phyloP scores from a whole-genome alignment of 306 rosid genomes.

The Citrullus colocynthis region DNA sequence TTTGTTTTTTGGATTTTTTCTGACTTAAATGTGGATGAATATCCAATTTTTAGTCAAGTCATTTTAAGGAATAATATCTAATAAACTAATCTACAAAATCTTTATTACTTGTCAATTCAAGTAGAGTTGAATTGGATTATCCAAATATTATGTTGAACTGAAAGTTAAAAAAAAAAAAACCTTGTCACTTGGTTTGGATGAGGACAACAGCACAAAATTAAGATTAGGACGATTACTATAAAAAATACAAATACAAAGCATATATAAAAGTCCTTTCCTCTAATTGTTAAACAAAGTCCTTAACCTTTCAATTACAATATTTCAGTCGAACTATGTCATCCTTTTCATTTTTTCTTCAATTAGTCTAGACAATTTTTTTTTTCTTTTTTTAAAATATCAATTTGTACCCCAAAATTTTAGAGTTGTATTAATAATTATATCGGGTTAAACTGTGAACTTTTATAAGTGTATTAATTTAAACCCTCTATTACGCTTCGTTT shows the following conservation, averaged over 20 bases:
- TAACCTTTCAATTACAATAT: neutral
- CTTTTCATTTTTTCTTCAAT: neutral
- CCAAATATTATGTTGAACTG: too few species aligned
- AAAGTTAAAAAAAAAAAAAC: too few species aligned
- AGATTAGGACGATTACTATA: neutral
- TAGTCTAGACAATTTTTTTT: too few species aligned
- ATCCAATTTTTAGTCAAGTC: neutral
- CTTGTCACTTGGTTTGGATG: neutral
- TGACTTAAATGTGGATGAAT: neutral
- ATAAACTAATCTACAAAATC: neutral
- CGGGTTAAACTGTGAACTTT: too few species aligned
- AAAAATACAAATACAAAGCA: neutral
- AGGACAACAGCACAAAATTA: neutral
- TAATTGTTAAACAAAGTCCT: neutral
- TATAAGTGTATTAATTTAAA: too few species aligned
- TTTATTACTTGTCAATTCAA: too few species aligned
- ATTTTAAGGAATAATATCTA: neutral
- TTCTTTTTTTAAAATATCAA: too few species aligned
- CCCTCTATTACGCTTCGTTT: too few species aligned
- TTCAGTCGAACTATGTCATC: neutral
- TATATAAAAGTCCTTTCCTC: neutral
- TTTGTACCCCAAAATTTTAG: too few species aligned
- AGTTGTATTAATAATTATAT: too few species aligned
- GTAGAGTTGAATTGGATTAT: too few species aligned
- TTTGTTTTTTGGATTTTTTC: neutral